These are phyloP conservation scores for Centaurea solstitialis DNA, from an alignment of 129 eudicot genomes.

Conservation along the genomic window DNA sequence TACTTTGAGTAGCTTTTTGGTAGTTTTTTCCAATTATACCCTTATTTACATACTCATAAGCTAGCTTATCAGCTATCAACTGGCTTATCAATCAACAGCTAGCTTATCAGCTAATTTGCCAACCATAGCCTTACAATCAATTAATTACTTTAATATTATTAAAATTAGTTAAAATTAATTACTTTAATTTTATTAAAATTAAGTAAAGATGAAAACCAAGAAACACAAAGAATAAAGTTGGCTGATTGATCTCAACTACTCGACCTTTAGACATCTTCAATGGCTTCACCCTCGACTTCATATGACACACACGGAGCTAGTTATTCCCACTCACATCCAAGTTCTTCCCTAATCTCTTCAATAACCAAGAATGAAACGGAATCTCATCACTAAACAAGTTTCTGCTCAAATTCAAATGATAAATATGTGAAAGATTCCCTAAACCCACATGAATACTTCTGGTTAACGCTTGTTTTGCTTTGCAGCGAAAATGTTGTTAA, in stretches of 20 bases:
- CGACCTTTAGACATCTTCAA: conserved; percentile 57
- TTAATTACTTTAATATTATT: no score
- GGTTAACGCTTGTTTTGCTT: conserved; percentile 67
- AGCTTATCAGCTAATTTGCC: no score
- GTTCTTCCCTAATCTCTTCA: conserved; percentile 69
- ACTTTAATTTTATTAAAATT: no score
- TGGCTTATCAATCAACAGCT: no score
- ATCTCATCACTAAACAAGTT: conserved; percentile 63
- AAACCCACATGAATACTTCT: conserved; percentile 63
- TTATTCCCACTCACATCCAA: conserved; percentile 70
- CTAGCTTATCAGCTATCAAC: no score
- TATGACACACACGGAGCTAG: conserved; percentile 42
- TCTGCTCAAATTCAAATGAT: conserved; percentile 78
- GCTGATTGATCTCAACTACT: conserved; percentile 8
- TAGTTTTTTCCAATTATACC: no score
- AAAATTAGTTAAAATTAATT: no score
- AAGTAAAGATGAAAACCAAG: conserved; percentile 20
- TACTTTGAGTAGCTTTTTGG: no score
- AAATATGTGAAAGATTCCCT: conserved; percentile 53
- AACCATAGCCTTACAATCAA: no score
- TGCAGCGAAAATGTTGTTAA: conserved; percentile 64
- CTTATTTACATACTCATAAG: no score
- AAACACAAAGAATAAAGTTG: conserved; percentile 32
- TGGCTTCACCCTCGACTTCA: conserved; percentile 42
- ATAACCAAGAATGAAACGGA: conserved; percentile 66